Evolutionary conservation across 768 basidiomycete genomes (phyloP), one percentile per base, ranked within the genome.

Genomic region (Myochromella boudieri): DNA sequence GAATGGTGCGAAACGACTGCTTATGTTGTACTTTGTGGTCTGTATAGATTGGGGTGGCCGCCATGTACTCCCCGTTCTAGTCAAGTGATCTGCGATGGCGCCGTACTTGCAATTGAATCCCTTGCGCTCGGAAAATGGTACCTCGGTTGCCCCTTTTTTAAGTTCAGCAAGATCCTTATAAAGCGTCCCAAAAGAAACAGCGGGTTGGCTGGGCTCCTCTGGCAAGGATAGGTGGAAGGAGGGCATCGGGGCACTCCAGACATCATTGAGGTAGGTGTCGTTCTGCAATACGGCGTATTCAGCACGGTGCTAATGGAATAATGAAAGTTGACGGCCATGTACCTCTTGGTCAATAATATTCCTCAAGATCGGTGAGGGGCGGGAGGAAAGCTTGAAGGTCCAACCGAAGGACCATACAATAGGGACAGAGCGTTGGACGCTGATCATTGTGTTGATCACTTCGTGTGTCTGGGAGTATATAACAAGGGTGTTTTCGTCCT

Each of bases 401-500:
- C 37, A 37, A 22, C 20, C 21, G 12, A 39, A 25, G 26, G 37
- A 11, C 25, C 32, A 42, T 8, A 7, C 41, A 24, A 48, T 37
- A 2, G 47, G 41, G 20, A 42, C 28, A 29, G 38, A 34, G 26
- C 34, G 31, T 29, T 21, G 22, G 12, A 20, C 15, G 29, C 25
- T 41, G 43, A 50, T 40, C 49, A 50, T 49, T 0, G 29, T 40
- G 33, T 14, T 29, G 12, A 5, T 3, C 15, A 26, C 28, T 2
- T 38, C 3, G 20, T 2, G 6, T 3, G 22, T 37, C 21, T 0
- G 17, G 4, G n/a, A n/a, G n/a, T n/a, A n/a, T n/a, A n/a, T n/a
- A 20, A 32, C 22, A 8, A 14, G 26, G n/a, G 20, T 31, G 38
- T 17, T 39, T 45, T 50, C 32, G 49, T 21, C 10, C 38, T 44